Conservation (phyloP, 805 yeast species). For the Candida boidinii region DNA sequence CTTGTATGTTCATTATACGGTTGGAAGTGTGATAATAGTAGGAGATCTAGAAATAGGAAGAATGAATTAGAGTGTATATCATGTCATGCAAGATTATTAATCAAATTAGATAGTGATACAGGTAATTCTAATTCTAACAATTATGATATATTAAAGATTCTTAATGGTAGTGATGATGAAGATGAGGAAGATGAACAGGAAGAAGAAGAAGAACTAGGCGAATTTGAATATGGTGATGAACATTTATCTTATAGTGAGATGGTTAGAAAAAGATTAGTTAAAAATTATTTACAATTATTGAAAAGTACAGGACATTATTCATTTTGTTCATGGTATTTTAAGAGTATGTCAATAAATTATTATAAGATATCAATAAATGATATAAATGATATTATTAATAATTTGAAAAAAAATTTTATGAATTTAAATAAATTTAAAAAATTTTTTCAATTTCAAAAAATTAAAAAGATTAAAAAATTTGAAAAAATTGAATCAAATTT, state of each 20-base stretch:
- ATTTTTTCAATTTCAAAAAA: slow-evolving; percentile 3
- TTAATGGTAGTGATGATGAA: slow-evolving; percentile 2
- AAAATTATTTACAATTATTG: slow-evolving; percentile 16
- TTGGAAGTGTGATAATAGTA: slow-evolving; percentile 40
- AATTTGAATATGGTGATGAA: no score
- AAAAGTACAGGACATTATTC: slow-evolving; percentile 21
- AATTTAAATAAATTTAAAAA: slow-evolving; percentile 5
- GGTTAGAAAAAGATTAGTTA: slow-evolving; percentile 15
- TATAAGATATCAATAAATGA: slow-evolving; percentile 18
- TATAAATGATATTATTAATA: slow-evolving; percentile 13
- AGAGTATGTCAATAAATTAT: slow-evolving; percentile 6
- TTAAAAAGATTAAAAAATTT: slow-evolving; percentile 9
- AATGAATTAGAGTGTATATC: slow-evolving; percentile 25
- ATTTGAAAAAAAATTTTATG: slow-evolving; percentile 10
- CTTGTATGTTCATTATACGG: slow-evolving; percentile 42
- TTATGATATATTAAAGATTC: slow-evolving; percentile 3
- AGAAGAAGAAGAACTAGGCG: slow-evolving; percentile 12
- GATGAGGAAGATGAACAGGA: slow-evolving; percentile 15
- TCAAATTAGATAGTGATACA: slow-evolving; percentile 16
- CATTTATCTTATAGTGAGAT: slow-evolving; percentile 3
- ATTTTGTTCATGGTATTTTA: slow-evolving; percentile 17
- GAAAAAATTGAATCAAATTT: slow-evolving; percentile 15
- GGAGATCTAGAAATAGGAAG: no score
- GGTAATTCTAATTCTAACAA: slow-evolving; percentile 3
- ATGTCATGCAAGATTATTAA: slow-evolving; percentile 23